Evolutionary conservation across 345 rosid species (phyloP).

Genomic region (Corchorus capsularis): DNA sequence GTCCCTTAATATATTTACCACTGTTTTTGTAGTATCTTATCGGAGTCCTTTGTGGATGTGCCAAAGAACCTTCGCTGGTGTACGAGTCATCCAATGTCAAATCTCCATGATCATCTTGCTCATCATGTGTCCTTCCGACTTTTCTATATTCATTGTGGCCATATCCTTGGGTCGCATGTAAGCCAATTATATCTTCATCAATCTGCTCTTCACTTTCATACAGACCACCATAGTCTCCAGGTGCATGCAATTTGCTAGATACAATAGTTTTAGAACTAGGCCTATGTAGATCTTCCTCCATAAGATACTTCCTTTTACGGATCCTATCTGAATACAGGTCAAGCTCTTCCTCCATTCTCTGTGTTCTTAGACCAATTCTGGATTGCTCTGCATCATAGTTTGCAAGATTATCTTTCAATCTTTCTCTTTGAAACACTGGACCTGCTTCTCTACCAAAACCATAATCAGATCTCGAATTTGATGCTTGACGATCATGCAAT

Average conservation of each 20-base stretch:
- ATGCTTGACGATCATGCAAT: slow-evolving; percentile 28
- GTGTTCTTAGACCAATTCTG: slow-evolving; percentile 34
- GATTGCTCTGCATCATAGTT: slow-evolving; percentile 33
- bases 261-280: slow-evolving; percentile 31
- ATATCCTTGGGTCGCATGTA: slow-evolving; percentile 31
- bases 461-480: slow-evolving; percentile 42
- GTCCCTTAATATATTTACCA: slow-evolving; percentile 36
- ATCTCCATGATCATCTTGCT: slow-evolving; percentile 30
- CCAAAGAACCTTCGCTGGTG: slow-evolving; percentile 36
- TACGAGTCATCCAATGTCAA: slow-evolving; percentile 35
- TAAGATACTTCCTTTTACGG: slow-evolving; percentile 34
- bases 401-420: slow-evolving; percentile 28
- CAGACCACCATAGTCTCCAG: slow-evolving; percentile 37
- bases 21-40: slow-evolving; percentile 36
- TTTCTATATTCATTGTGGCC: slow-evolving; percentile 37
- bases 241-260: slow-evolving; percentile 36
- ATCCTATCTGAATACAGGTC: slow-evolving; percentile 31
- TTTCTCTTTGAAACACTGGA: slow-evolving; percentile 38
- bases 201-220: slow-evolving; percentile 46
- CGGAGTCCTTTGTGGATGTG: slow-evolving; percentile 36
- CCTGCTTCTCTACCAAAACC: slow-evolving; percentile 45
- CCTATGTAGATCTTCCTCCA: slow-evolving; percentile 33
- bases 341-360: slow-evolving; percentile 40
- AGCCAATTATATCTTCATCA: slow-evolving; percentile 34
- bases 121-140: slow-evolving; percentile 36